Evolutionary conservation across 2,329 filamentous ascomycete species (phyloP).

Genomic region (Talaromyces sp.): DNA sequence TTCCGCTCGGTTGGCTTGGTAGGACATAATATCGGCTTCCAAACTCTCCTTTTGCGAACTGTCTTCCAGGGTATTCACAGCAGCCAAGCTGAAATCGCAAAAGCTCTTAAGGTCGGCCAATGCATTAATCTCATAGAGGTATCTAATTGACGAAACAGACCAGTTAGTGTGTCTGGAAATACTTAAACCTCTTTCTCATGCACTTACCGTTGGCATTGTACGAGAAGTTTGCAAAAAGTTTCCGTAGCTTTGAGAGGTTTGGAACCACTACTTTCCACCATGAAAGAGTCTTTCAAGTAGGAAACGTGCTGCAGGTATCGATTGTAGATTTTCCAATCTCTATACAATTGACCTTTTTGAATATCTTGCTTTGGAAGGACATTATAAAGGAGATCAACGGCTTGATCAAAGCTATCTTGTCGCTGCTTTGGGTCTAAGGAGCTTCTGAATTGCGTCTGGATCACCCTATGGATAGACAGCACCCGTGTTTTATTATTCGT

Average conservation of each 20-base stretch:
- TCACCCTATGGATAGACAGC: not conserved
- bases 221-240: not conserved
- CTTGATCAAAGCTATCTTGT: not conserved
- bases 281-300: not conserved
- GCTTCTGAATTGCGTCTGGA: slow-evolving; percentile 5
- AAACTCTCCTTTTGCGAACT: not conserved
- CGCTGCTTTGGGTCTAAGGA: not conserved
- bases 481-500: not conserved
- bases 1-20: not conserved
- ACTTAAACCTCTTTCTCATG: not conserved
- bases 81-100: not conserved
- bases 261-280: not conserved
- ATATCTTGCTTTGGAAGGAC: not conserved
- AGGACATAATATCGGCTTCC: not conserved
- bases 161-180: not conserved
- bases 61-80: not conserved
- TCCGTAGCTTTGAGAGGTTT: not conserved
- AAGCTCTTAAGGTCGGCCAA: not conserved
- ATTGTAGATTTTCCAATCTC: not conserved
- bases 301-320: not conserved
- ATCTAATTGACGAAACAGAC: not conserved
- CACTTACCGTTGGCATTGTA: not conserved
- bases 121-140: not conserved
- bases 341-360: not conserved
- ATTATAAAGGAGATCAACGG: not conserved